Percentiles rank a stretch among this genome's conserved stretches.
Conservation (phyloP, 2,329 filamentous ascomycete species). For the Thermothelomyces thermophilus region DNA sequence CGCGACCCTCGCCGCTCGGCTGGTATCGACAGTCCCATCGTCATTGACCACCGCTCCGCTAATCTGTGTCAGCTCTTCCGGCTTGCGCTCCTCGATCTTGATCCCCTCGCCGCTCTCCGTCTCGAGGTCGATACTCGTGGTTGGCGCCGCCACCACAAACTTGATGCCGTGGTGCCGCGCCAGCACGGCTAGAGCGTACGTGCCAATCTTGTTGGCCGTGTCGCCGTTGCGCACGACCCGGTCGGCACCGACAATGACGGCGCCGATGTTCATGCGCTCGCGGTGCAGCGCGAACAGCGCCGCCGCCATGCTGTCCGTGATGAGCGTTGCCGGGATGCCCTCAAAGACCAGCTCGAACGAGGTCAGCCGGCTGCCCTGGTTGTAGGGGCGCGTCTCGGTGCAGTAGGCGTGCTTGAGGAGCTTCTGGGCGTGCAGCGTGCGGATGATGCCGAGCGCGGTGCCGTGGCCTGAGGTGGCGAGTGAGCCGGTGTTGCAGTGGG, state of each 20-base stretch:
- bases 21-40: constrained; percentile 57
- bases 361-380: constrained; percentile 90
- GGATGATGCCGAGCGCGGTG: constrained; percentile 89
- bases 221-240: constrained; percentile 94
- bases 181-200: constrained; percentile 85
- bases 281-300: constrained; percentile 66
- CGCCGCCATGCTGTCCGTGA: constrained; percentile 95
- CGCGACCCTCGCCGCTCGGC: constrained; percentile 62
- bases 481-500: constrained; percentile 97
- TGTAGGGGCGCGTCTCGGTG: constrained; percentile 95
- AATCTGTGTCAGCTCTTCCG: constrained; percentile 76
- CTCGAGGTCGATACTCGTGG: constrained; percentile 83
- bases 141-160: constrained; percentile 90
- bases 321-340: constrained; percentile 79
- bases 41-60: constrained; percentile 65
- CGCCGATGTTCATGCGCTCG: constrained; percentile 61
- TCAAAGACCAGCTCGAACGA: constrained; percentile 97
- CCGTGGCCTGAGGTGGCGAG: constrained; percentile 97
- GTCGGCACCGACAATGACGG: constrained; percentile 91
- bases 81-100: constrained; percentile 80
- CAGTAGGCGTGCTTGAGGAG: constrained; percentile 81
- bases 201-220: constrained; percentile 98
- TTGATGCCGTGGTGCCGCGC: constrained; percentile 83
- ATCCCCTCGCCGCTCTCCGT: constrained; percentile 75
- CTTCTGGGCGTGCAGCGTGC: constrained; percentile 62